Conservation (phyloP, 257 asterid genomes). For the Gentiana straminea region DNA sequence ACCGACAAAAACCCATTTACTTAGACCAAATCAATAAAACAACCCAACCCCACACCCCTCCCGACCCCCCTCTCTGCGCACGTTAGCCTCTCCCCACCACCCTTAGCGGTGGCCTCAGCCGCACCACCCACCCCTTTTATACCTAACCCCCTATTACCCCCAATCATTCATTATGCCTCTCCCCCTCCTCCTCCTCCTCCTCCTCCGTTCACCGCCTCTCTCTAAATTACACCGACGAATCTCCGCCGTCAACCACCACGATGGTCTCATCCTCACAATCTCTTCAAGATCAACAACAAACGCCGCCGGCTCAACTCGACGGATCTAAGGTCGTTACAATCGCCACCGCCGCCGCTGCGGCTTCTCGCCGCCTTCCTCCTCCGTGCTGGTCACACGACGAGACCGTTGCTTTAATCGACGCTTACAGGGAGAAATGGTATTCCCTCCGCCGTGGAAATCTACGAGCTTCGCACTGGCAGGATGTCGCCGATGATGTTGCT, state of each 20-base stretch:
- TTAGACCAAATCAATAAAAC: background rate
- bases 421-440: conserved; percentile 78
- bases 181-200: conserved; percentile 8
- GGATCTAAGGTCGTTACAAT: conserved; percentile 36
- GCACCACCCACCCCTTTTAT: conserved; percentile 30
- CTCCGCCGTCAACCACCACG: conserved; percentile 3
- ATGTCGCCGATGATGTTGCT: conserved; percentile 84
- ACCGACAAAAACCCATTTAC: background rate
- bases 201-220: conserved; percentile 18
- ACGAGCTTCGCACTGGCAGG: conserved; percentile 91
- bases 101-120: too few species aligned
- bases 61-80: conserved; percentile 20
- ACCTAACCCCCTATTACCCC: conserved; percentile 40
- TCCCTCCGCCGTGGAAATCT: conserved; percentile 93
- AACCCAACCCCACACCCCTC: conserved; percentile 33
- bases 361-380: conserved; percentile 84
- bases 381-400: conserved; percentile 98
- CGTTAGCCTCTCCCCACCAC: conserved; percentile 15
- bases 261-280: conserved; percentile 37
- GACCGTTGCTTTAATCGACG: conserved; percentile 70
- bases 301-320: conserved; percentile 18
- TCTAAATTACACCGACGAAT: too few species aligned
- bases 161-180: conserved; percentile 43
- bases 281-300: conserved; percentile 12
- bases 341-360: conserved; percentile 28